phyloP scores from a whole-genome alignment of 345 rosid species.

The Lepidium aucheri region DNA sequence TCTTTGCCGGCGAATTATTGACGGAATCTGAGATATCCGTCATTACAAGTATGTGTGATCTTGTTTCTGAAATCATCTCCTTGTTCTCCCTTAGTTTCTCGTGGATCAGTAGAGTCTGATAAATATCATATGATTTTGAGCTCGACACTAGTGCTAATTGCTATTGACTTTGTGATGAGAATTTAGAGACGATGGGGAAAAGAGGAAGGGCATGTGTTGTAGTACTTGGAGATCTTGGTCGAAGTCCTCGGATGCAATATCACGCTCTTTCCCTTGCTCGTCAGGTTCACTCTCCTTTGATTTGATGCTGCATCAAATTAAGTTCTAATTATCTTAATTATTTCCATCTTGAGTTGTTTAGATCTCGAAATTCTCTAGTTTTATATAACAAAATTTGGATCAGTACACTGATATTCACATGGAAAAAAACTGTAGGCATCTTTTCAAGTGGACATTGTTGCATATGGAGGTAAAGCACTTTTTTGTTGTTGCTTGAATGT shows the following conservation, averaged over 20 bases:
- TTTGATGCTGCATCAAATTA: background rate
- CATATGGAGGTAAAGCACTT: constrained; percentile 71
- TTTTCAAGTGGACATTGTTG: constrained; percentile 76
- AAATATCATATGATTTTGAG: background rate
- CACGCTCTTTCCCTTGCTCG: constrained; percentile 91
- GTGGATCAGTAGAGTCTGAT: background rate
- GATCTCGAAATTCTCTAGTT: background rate
- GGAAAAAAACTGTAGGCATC: constrained; percentile 44
- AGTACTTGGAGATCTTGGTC: constrained; percentile 90
- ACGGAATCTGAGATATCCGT: constrained; percentile 4
- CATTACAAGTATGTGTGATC: background rate
- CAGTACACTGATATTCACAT: background rate
- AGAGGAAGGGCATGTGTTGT: constrained; percentile 90
- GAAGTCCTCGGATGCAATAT: constrained; percentile 98
- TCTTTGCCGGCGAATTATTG: background rate
- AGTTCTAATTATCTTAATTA: background rate
- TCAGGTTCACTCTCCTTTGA: constrained; percentile 40
- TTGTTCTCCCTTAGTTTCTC: background rate
- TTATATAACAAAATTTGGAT: background rate
- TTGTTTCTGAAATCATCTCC: background rate
- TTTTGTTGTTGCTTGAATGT: background rate
- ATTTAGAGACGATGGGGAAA: constrained; percentile 29
- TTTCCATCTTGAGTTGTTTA: background rate
- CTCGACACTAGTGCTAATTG: background rate
- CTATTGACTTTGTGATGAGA: background rate